Evolutionary conservation across 306 rosid genomes (phyloP).

Genomic region (Dryas octopetala): DNA sequence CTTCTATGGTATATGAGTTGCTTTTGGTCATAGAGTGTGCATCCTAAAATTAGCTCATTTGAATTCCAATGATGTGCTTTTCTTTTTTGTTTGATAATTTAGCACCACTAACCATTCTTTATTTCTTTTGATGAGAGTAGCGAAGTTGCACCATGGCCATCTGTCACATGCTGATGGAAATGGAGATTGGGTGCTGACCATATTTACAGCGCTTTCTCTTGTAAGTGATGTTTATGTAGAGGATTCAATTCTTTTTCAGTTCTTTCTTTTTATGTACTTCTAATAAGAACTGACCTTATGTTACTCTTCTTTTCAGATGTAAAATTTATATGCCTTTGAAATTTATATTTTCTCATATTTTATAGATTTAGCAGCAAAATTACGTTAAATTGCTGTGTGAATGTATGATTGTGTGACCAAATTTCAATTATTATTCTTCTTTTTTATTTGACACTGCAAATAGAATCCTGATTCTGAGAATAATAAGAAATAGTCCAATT

Average conservation of each 20-base stretch:
- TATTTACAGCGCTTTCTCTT: conserved; percentile 80
- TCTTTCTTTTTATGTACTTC: background rate
- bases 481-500: background rate
- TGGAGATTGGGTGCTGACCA: conserved; percentile 94
- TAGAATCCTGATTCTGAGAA: background rate
- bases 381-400: background rate
- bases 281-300: too few species aligned
- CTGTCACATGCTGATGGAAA: conserved; percentile 93
- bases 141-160: conserved; percentile 91
- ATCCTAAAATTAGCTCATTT: background rate
- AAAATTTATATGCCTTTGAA: background rate
- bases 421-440: background rate
- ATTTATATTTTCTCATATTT: background rate
- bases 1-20: background rate
- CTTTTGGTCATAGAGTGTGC: background rate
- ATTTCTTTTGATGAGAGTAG: conserved; percentile 43
- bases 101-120: conserved; percentile 17
- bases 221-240: conserved; percentile 48
- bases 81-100: conserved; percentile 19
- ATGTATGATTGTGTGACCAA: background rate
- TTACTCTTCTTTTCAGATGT: too few species aligned
- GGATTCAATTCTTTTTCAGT: conserved; percentile 2
- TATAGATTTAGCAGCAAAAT: background rate
- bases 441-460: background rate
- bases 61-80: background rate